phyloP scores from a whole-genome alignment of 345 rosid genomes.

The Bruguiera gymnorhiza region DNA sequence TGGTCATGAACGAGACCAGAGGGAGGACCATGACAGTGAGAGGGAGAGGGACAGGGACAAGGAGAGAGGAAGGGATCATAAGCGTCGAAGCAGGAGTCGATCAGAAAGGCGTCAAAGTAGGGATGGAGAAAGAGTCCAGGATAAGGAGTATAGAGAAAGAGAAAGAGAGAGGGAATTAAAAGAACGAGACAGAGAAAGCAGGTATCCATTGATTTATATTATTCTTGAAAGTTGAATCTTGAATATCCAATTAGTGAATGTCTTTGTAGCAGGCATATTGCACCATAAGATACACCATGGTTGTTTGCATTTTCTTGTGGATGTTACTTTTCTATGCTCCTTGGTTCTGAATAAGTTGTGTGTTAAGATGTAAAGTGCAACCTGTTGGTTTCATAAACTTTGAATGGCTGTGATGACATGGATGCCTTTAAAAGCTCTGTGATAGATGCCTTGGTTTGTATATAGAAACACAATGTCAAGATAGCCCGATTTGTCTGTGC shows the following conservation, averaged over 20 bases:
- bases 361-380: too few relatives aligned
- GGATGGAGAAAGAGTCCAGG: slow-evolving; percentile 49
- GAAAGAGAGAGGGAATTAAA: slow-evolving; percentile 52
- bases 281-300: not conserved
- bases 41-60: slow-evolving; percentile 38
- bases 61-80: slow-evolving; percentile 47
- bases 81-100: slow-evolving; percentile 52
- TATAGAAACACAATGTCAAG: not conserved
- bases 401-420: not conserved
- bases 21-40: slow-evolving; percentile 29
- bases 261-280: not conserved
- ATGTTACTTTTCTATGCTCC: not conserved
- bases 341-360: not conserved
- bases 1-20: slow-evolving; percentile 40
- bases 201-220: slow-evolving; percentile 39
- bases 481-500: slow-evolving; percentile 2
- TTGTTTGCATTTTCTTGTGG: not conserved
- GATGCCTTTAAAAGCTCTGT: not conserved
- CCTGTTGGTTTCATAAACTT: not conserved
- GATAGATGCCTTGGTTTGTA: not conserved
- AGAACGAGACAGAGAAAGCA: slow-evolving; percentile 70
- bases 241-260: not conserved
- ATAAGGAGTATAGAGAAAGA: slow-evolving; percentile 53
- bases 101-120: slow-evolving; percentile 49
- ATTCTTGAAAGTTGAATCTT: not conserved